phyloP scores from a whole-genome alignment of 192 early-diverging fungal species.

The Allomyces macrogynus region DNA sequence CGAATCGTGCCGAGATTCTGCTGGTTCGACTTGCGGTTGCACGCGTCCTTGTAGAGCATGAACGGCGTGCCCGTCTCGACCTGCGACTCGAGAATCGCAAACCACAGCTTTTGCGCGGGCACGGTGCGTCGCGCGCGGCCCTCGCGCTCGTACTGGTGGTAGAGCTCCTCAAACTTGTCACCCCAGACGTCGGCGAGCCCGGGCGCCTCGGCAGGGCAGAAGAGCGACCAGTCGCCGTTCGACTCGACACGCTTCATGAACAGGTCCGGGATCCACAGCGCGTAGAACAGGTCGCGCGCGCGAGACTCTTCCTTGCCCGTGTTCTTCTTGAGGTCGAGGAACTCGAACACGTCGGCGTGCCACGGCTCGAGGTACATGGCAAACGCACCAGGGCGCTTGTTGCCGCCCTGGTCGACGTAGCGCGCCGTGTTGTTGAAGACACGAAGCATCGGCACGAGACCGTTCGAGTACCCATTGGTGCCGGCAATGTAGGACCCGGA shows the following conservation, averaged over 20 bases:
- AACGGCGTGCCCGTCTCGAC: constrained; percentile 94
- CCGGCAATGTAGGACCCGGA: constrained; percentile 93
- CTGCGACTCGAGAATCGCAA: constrained; percentile 84
- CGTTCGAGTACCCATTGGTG: constrained; percentile 79
- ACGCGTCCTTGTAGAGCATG: constrained; percentile 99
- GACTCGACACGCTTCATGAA: constrained; percentile 93
- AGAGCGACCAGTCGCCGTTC: constrained; percentile 82
- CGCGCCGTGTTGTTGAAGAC: constrained; percentile 96
- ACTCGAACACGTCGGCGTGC: constrained; percentile 93
- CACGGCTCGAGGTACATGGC: constrained; percentile 96
- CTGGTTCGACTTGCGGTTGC: constrained; percentile 98
- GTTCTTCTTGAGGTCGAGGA: constrained; percentile 89
- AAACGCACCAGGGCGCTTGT: constrained; percentile 94
- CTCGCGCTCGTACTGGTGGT: constrained; percentile 60
- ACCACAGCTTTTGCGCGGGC: constrained; percentile 96
- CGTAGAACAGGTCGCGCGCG: constrained; percentile 93
- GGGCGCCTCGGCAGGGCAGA: constrained; percentile 84
- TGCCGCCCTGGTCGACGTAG: constrained; percentile 95
- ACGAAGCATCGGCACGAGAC: constrained; percentile 87
- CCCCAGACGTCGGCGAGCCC: constrained; percentile 84
- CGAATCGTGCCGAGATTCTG: constrained; percentile 98
- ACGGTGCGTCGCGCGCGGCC: constrained; percentile 73
- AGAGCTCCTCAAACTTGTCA: constrained; percentile 73
- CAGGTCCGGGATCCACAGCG: constrained; percentile 89
- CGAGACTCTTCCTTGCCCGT: constrained; percentile 92